Conservation (phyloP, 305 asterid genomes). For the Fraxinus sp. region DNA sequence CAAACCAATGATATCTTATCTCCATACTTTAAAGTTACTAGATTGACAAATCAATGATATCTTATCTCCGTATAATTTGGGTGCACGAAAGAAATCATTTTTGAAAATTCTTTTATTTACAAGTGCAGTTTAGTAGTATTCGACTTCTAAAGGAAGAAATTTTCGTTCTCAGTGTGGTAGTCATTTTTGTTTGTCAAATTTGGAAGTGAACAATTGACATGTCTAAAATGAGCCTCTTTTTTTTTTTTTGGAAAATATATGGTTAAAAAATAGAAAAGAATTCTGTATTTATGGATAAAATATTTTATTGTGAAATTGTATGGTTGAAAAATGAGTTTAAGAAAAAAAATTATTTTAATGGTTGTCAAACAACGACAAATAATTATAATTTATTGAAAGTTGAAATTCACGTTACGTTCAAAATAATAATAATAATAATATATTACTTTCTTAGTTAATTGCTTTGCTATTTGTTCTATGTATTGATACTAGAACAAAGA, state of each 20-base stretch:
- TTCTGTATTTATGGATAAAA: too few species aligned
- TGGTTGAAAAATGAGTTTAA: background rate
- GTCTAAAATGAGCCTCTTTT: background rate
- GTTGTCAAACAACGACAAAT: background rate
- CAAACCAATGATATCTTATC: too few species aligned
- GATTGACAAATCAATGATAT: background rate
- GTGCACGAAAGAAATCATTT: background rate
- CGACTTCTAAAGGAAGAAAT: background rate
- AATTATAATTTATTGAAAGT: background rate
- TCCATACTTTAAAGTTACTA: too few species aligned
- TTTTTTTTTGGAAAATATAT: too few species aligned
- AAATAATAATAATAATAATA: too few species aligned
- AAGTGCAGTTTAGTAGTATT: background rate
- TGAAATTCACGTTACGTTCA: background rate
- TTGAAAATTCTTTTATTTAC: background rate
- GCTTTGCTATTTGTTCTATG: background rate
- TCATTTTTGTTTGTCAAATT: background rate
- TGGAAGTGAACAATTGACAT: background rate
- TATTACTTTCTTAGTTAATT: background rate
- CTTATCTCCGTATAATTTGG: background rate
- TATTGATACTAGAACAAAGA: background rate
- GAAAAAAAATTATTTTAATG: background rate
- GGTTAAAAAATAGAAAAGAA: too few species aligned
- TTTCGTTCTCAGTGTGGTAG: background rate
- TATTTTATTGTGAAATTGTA: too few species aligned